Evolutionary conservation across 2,329 filamentous ascomycete genomes (phyloP), one percentile per base, ranked within the genome.

Genomic region (Microthyrium microscopicum): DNA sequence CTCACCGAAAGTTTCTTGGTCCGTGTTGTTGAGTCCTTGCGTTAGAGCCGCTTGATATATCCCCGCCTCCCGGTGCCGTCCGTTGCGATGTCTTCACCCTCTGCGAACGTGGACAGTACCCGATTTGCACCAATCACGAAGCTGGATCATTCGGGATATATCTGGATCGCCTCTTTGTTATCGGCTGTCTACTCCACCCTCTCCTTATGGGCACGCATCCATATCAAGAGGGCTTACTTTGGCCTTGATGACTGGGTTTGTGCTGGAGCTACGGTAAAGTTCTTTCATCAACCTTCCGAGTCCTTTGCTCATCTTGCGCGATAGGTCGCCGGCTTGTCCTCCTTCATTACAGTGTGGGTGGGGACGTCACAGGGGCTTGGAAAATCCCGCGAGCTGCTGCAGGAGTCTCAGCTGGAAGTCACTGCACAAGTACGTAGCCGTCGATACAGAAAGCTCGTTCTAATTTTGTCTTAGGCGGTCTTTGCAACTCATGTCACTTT

Each of bases 231-330:
- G 18, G 42, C 44, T 31, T 44, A 39, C 1, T 41, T 46, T 15
- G 48, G 48, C 12, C 26, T 37, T 6, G 48, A 50, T 31, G 47
- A 49, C 31, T 49, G 46, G 46, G 26, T 43, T 15, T 37, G 49
- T 12, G 22, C 45, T 18, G 39, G 20, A 13, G 38, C 39, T 7
- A 37, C 33, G 19, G 39, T 37, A 21, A 9, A 25, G 31, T 8
- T 5, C 12, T 27, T 15, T 8, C 16, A 5, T 12, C 17, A 28
- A 17, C n/a, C 4, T 24, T 6, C 5, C 9, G 12, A 11, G 20
- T 7, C 3, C n/a, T 7, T 19, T 15, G 16, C 12, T 5, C 19
- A 21, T 17, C 11, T 24, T 12, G 16, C 20, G 7, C 11, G 4
- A 13, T 20, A 39, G 37, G 6, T 39, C 5, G 18, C 34, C 5